These are phyloP conservation scores for Apiotrichum sp. DNA, from an alignment of 1,284 basidiomycete species.

Conservation along the genomic window DNA sequence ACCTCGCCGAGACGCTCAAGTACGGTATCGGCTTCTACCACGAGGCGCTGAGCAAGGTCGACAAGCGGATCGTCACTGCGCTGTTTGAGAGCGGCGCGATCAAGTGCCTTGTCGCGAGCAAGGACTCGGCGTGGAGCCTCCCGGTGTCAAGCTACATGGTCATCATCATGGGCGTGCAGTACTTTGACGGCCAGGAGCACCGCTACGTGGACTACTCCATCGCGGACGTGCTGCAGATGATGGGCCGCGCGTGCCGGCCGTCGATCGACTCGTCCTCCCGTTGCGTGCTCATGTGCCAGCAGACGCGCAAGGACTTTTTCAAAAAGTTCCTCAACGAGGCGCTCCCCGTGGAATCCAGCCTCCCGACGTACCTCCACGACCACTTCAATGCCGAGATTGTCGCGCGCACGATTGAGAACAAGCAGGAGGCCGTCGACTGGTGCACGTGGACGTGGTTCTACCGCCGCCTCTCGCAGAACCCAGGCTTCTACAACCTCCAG, in stretches of 20 bases:
- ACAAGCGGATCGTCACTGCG: conserved; percentile 89
- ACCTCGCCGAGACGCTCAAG: conserved; percentile 72
- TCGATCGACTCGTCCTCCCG: conserved; percentile 76
- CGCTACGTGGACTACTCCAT: conserved; percentile 97
- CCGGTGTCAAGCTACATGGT: conserved; percentile 94
- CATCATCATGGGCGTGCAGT: conserved; percentile 96
- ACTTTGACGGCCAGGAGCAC: conserved; percentile 90
- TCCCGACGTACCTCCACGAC: conserved; percentile 83
- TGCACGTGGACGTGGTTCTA: conserved; percentile 62
- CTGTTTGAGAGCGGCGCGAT: conserved; percentile 91
- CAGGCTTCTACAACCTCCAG: conserved; percentile 81
- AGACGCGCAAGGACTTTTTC: conserved; percentile 95
- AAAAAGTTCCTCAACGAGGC: conserved; percentile 98
- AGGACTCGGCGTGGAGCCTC: conserved; percentile 93
- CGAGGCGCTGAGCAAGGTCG: conserved; percentile 83
- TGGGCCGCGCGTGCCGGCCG: conserved; percentile 90
- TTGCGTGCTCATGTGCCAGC: conserved; percentile 94
- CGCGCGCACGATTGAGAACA: conserved; percentile 97
- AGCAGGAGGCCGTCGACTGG: conserved; percentile 87
- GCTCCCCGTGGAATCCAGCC: conserved; percentile 91
- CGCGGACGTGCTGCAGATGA: conserved; percentile 97
- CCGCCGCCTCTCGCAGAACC: conserved; percentile 87
- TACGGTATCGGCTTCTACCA: conserved; percentile 95
- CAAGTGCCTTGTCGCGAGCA: conserved; percentile 87
- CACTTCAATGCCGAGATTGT: conserved; percentile 99